Base-by-base conservation (phyloP, 2,329 filamentous ascomycete genomes). In the Rhynchosporium graminicola region DNA sequence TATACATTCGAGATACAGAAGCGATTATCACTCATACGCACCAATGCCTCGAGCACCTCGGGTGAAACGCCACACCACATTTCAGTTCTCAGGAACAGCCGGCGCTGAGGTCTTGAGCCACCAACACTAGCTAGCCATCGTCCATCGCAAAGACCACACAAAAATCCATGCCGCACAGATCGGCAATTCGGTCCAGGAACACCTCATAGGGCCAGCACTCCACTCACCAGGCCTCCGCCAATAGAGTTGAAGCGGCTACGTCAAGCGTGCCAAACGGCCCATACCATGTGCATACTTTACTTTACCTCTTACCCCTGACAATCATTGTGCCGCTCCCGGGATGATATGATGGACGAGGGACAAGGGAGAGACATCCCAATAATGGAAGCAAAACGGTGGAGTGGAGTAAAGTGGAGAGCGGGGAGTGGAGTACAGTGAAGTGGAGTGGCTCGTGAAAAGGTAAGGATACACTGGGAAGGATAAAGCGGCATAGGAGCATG, bases 181-280 rank as follows among this genome's bases (percentile, higher is more conserved):
- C 52, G 52, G 52, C 52, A 56, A 42, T 43, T 56, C 20, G 20
- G 1, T 20, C 20, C 52, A 56, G 36, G 52, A 42, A 56, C 52
- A 56, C 40, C 52, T 56, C 52, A 56, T 56, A 56, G 52, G 52
- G 52, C 52, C 52, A 56, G 40, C 20, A 13, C 42, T 42, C 20
- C 20, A 20, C 20, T 20, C 20, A 20, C 20, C 20, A 20, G 20
- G 20, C 20, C 36, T 56, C 9, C 26, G 43, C 52, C 52, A 56
- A 56, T 56, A n/a, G 13, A 20, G 43, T 43, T 12, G 26, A 9
- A 52, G 50, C 50, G 52, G 52, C 52, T 56, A 56, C 52, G 52
- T 56, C 52, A 56, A 42, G 52, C 51, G 38, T 56, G 4, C 26
- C 10, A 20, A 4, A 13, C 20, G 15, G 20, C 20, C 20, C 20